Evolutionary conservation across 192 early-diverging fungal genomes (phyloP).

Genomic region (Kappamyces sp.): DNA sequence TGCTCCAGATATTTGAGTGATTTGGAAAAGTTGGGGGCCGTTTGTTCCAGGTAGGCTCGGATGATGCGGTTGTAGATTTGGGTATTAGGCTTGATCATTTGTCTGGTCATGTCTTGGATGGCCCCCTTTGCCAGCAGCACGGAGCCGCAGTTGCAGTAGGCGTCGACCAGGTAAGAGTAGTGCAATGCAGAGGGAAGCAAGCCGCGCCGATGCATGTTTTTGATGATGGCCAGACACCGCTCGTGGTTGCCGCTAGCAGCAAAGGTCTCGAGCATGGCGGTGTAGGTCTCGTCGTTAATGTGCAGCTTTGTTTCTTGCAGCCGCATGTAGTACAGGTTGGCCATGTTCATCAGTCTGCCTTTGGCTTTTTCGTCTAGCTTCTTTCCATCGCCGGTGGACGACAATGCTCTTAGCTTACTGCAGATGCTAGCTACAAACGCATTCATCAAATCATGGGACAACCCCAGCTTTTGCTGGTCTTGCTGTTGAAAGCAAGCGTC

Average conservation of each 20-base stretch:
- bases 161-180: conserved; percentile 2
- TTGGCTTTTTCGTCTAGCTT: too few relatives aligned
- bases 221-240: neutral
- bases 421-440: too few relatives aligned
- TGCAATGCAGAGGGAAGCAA: neutral
- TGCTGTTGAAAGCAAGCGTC: too few relatives aligned
- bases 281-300: neutral
- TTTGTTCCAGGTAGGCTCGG: neutral
- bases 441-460: too few relatives aligned
- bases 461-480: too few relatives aligned
- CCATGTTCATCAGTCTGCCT: conserved; percentile 11
- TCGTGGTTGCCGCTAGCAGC: neutral
- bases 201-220: neutral
- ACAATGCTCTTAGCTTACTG: too few relatives aligned
- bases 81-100: conserved; percentile 3
- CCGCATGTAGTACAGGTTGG: conserved; percentile 12
- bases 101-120: neutral
- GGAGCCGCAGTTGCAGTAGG: conserved; percentile 1
- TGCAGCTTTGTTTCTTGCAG: neutral
- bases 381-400: too few relatives aligned
- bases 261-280: neutral
- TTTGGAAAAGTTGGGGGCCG: conserved; percentile 9
- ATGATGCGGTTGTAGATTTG: conserved; percentile 8
- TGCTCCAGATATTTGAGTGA: conserved; percentile 4
- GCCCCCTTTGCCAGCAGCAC: neutral